Evolutionary conservation across 2,329 filamentous ascomycete genomes (phyloP), one percentile per base, ranked within the genome.

Genomic region (Cladosporium sp.): DNA sequence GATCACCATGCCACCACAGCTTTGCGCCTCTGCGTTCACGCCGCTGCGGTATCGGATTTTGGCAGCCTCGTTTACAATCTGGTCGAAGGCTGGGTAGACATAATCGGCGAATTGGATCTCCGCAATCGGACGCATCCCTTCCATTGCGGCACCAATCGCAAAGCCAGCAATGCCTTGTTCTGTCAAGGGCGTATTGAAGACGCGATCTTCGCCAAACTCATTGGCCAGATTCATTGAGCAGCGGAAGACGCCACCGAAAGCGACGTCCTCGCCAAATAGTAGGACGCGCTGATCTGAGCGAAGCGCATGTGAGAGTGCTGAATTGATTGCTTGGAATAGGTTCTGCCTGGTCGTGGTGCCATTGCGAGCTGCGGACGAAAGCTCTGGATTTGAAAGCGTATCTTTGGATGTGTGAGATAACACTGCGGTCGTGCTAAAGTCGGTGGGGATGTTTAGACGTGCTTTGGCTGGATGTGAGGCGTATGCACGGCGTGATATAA

Each of bases 101-200:
- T 97, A 97, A 72, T 97, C 92, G 60, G 92, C 92, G 70, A 97
- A 97, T 72, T 97, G 92, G 58, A 97, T 92, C 78, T 99, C 94
- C 0, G 93, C 93, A 22, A 97, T 84, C 0, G 94, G 91, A 59
- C 88, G 88, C 89, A 96, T 92, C 22, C 93, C 93, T 76, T 96
- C 89, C 6, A 90, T 90, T 0, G 93, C 92, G 37, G 88, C 85
- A 2, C 94, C 94, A 65, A 97, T 92, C 11, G 88, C 94, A 70
- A 97, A 97, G 0, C 94, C 94, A 60, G 95, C 83, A 65, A 99
- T 93, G 1, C 93, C 94, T 75, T 97, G 94, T 72, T 99, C 94
- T 36, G 88, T 90, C 65, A 99, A 76, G 0, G 94, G 94, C 17
- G 92, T 97, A 75, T 99, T 97, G 81, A 99, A 99, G 36, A 99